Evolutionary conservation across 805 yeast species (phyloP).

Genomic region (Schizosaccharomyces osmophilus): DNA sequence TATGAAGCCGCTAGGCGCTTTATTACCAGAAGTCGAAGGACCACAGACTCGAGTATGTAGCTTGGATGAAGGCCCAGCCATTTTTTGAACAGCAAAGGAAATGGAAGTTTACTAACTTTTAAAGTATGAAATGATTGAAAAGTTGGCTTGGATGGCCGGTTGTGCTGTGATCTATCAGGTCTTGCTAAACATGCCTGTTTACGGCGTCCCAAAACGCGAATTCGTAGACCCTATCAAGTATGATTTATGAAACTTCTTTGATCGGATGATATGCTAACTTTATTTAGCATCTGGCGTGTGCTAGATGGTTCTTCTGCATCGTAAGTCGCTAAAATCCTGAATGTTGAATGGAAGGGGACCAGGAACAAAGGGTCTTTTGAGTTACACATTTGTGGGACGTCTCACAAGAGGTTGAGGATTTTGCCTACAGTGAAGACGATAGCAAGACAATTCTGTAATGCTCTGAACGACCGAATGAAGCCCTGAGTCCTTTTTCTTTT

Average conservation of each 20-base stretch:
- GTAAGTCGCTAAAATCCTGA: not conserved
- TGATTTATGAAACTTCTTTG: not conserved
- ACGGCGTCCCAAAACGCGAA: not conserved
- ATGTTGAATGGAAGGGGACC: not conserved
- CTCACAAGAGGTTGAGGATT: too few species aligned
- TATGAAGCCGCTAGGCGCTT: not conserved
- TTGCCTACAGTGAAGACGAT: too few species aligned
- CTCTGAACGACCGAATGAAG: too few species aligned
- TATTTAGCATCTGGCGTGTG: not conserved
- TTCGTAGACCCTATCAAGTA: not conserved
- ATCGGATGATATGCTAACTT: not conserved
- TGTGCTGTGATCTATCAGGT: not conserved
- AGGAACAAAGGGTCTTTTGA: not conserved
- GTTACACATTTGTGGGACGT: not conserved
- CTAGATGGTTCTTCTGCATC: not conserved
- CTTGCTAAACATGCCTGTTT: not conserved
- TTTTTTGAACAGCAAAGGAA: not conserved
- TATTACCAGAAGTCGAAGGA: not conserved
- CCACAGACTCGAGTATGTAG: not conserved
- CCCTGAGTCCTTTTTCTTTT: not conserved
- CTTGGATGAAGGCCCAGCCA: not conserved
- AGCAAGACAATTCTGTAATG: too few species aligned
- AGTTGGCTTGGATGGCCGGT: slow-evolving; percentile 1
- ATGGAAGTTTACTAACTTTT: not conserved
- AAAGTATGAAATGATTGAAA: not conserved